phyloP scores from a whole-genome alignment of 2,329 filamentous ascomycete genomes.

The Sporothrix pseudoabietina region DNA sequence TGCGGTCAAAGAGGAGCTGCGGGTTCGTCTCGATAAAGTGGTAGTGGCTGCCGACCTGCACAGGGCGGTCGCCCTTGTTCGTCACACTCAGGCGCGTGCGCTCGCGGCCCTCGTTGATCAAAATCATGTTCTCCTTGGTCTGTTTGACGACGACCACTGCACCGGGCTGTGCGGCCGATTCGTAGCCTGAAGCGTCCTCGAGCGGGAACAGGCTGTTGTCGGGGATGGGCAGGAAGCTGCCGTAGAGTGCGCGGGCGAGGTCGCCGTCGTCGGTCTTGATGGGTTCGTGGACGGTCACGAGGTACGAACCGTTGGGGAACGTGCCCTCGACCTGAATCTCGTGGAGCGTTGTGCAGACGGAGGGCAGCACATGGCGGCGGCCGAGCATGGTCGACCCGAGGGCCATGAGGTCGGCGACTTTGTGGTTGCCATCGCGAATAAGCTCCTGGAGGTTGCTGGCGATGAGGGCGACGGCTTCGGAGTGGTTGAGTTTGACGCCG shows the following conservation, averaged over 20 bases:
- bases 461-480: conserved; percentile 82
- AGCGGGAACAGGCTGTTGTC: conserved; percentile 67
- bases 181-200: conserved; percentile 66
- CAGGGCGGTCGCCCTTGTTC: conserved; percentile 84
- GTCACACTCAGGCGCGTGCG: conserved; percentile 75
- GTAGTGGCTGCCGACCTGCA: conserved; percentile 93
- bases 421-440: conserved; percentile 93
- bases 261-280: conserved; percentile 85
- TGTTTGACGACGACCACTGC: conserved; percentile 66
- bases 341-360: conserved; percentile 74
- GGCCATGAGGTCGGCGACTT: conserved; percentile 89
- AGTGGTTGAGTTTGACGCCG: conserved; percentile 85
- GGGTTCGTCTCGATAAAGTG: conserved; percentile 97
- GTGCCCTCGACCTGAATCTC: conserved; percentile 95
- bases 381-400: conserved; percentile 91
- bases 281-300: conserved; percentile 91
- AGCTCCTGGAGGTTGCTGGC: conserved; percentile 91
- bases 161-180: conserved; percentile 70
- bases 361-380: conserved; percentile 84
- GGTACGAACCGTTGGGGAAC: conserved; percentile 85
- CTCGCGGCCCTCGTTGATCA: conserved; percentile 72
- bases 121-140: conserved; percentile 59
- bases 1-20: conserved; percentile 82
- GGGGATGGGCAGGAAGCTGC: conserved; percentile 84
- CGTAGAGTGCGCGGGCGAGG: conserved; percentile 83